Conservation (phyloP, 2,329 filamentous ascomycete genomes). For the Alternaria burnsii region DNA sequence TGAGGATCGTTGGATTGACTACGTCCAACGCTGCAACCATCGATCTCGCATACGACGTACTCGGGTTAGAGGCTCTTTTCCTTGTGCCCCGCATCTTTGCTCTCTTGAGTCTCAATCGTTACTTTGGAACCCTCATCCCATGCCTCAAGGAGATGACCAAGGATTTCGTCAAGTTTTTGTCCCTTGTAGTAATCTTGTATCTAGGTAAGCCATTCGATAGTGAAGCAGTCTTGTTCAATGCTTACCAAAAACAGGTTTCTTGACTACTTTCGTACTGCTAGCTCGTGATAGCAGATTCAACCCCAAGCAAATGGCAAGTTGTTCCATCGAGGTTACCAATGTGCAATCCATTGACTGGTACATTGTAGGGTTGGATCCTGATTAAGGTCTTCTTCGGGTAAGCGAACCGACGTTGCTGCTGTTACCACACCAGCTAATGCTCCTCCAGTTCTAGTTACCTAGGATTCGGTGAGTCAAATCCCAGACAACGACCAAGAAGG, state of each 20-base stretch:
- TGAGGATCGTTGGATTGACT: conserved; percentile 72
- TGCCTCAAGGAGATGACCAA: conserved; percentile 94
- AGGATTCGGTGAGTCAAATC: conserved; percentile 68
- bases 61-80: conserved; percentile 87
- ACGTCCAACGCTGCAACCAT: conserved; percentile 69
- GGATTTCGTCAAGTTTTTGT: conserved; percentile 85
- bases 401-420: conserved; percentile 17
- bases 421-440: conserved; percentile 1
- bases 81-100: conserved; percentile 89
- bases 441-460: conserved; percentile 67
- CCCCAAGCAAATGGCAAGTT: conserved; percentile 66
- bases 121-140: conserved; percentile 89
- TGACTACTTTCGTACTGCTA: conserved; percentile 84
- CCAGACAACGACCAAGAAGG: background rate
- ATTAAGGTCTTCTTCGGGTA: conserved; percentile 82
- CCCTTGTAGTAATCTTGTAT: conserved; percentile 82
- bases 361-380: conserved; percentile 68
- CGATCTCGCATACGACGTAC: conserved; percentile 85
- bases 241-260: conserved; percentile 66
- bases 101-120: conserved; percentile 83
- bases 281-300: conserved; percentile 72
- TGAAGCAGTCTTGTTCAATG: conserved; percentile 1
- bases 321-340: background rate
- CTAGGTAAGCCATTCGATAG: conserved; percentile 60
- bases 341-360: conserved; percentile 18